Base-by-base conservation (phyloP, 2,329 filamentous ascomycete genomes). In the Neofusicoccum cordaticola region DNA sequence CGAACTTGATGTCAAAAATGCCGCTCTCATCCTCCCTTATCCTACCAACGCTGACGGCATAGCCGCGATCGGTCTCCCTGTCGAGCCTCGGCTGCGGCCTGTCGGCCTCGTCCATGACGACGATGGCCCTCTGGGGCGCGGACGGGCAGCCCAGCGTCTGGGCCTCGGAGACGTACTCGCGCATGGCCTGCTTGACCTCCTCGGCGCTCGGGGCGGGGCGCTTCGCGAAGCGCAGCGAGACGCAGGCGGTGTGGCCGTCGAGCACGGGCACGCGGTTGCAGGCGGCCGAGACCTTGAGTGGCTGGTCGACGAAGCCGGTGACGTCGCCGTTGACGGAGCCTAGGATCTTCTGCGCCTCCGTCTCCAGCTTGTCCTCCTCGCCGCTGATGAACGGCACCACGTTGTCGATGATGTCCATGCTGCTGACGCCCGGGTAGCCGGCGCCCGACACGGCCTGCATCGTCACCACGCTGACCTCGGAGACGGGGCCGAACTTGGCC, bases 401-500 rank as follows among this genome's bases (percentile, higher is more conserved):
- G 75, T 98, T 98, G 81, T 98, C 95, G 67, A 98, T 82, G 67
- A 98, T 90, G 78, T 98, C 95, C 93, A 98, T 97, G 79, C 87
- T 91, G 75, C 90, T 90, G 44, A 98, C 91, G 68, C 92, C 92
- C 3, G 92, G 91, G 80, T 95, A 96, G 35, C 94, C 95, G 6
- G 93, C 94, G 65, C 95, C 94, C 1, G 92, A 96, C 51, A 98
- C 88, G 65, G 95, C 94, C 81, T 98, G 95, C 85, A 97, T 88
- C 48, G 95, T 98, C 71, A 97, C 93, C 61, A 98, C 91, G 67
- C 91, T 90, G 70, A 97, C 90, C 71, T 84, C 80, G 68, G 86
- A 83, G 35, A 89, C 83, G n/a, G 89, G 88, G 50, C 94, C 95
- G 73, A 98, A 97, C 71, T 86, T 88, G 61, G 89, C 86, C 77